Conservation (phyloP, 1,284 basidiomycete species). For the Cutaneotrichosporon curvatum region DNA sequence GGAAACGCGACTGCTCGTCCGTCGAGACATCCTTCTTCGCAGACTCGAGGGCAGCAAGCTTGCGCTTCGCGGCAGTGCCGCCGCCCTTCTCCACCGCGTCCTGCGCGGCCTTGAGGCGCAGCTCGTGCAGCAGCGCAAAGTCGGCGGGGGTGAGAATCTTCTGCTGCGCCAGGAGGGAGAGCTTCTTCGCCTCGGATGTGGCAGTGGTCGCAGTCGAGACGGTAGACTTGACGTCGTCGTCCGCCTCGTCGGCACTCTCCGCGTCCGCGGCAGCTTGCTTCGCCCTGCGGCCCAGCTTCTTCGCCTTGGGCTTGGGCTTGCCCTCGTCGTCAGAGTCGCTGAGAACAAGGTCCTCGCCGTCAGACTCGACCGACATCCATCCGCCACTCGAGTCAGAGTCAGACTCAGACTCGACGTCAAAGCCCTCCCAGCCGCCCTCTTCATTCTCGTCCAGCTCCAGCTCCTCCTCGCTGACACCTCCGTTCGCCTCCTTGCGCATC, state of each 20-base stretch:
- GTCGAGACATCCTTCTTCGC: constrained; percentile 53
- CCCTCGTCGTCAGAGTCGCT: constrained; percentile 79
- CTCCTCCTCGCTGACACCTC: constrained; percentile 48
- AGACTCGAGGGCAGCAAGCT: constrained; percentile 69
- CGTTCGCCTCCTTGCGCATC: constrained; percentile 58
- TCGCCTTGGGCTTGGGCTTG: constrained; percentile 18
- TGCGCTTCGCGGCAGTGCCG: constrained; percentile 75
- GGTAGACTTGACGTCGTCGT: constrained; percentile 38
- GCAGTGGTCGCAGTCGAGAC: constrained; percentile 37
- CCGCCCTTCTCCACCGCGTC: constrained; percentile 64
- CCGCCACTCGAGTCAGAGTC: constrained; percentile 60
- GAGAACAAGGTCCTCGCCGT: constrained; percentile 63
- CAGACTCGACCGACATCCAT: constrained; percentile 81
- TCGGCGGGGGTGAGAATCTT: constrained; percentile 95
- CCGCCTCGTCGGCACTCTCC: constrained; percentile 29
- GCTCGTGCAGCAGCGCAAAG: constrained; percentile 85
- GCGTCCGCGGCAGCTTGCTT: constrained; percentile 36
- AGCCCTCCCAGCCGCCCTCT: constrained; percentile 75
- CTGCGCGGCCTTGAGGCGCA: constrained; percentile 74
- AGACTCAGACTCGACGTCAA: constrained; percentile 75
- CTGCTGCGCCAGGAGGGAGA: constrained; percentile 45
- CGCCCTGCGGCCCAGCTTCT: constrained; percentile 32
- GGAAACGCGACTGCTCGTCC: constrained; percentile 57
- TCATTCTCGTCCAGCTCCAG: constrained; percentile 51
- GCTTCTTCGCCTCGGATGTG: constrained; percentile 40